These are phyloP conservation scores for Moniliophthora roreri DNA, from an alignment of 1,284 basidiomycete species.

Conservation along the genomic window DNA sequence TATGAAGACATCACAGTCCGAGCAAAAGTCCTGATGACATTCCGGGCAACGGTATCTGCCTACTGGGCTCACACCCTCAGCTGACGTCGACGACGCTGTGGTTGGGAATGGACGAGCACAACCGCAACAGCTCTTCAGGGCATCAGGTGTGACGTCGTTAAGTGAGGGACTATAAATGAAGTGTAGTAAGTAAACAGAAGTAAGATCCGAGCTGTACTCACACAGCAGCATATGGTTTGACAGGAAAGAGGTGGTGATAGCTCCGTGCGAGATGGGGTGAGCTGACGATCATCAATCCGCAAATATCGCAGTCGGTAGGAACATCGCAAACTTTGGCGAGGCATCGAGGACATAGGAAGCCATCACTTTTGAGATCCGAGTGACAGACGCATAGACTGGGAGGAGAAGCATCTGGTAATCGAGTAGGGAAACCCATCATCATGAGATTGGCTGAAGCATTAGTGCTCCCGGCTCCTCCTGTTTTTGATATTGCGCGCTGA, in stretches of 20 bases:
- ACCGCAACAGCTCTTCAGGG: background rate
- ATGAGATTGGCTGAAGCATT: conserved; percentile 87
- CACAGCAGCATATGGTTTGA: conserved; percentile 79
- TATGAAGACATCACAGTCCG: conserved; percentile 64
- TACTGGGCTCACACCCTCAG: conserved; percentile 64
- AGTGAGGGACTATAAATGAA: background rate
- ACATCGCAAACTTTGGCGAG: conserved; percentile 94
- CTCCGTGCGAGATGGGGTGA: conserved; percentile 95
- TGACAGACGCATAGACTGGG: conserved; percentile 93
- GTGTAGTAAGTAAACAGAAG: conserved; percentile 9
- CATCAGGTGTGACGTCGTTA: background rate
- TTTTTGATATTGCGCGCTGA: conserved; percentile 63
- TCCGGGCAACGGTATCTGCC: conserved; percentile 32
- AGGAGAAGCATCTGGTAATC: conserved; percentile 81
- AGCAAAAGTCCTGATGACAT: conserved; percentile 48
- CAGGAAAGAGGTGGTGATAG: conserved; percentile 93
- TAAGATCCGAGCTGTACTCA: conserved; percentile 43
- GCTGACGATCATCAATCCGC: conserved; percentile 96
- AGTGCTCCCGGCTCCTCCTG: conserved; percentile 42
- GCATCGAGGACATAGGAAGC: conserved; percentile 95
- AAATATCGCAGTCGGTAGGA: conserved; percentile 97
- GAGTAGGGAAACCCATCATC: conserved; percentile 98
- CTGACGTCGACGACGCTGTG: conserved; percentile 30
- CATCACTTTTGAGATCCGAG: conserved; percentile 84
- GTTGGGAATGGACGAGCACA: conserved; percentile 67